These are phyloP conservation scores for Circinella umbellata DNA, from an alignment of 371 early-diverging fungal genomes.

Conservation along the genomic window DNA sequence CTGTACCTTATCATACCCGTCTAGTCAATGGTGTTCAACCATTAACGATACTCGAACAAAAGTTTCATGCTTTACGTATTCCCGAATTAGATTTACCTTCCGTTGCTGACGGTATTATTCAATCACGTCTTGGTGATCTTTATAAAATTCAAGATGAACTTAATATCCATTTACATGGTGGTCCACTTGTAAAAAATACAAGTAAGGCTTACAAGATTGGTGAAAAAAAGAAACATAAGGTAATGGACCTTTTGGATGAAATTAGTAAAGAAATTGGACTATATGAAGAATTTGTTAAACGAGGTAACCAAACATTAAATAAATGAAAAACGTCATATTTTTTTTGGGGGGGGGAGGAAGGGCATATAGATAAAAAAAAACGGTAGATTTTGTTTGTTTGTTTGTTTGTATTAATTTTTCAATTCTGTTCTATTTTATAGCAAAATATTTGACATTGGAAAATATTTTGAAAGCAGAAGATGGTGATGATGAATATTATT, in stretches of 20 bases:
- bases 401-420: neutral
- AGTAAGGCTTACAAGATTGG: slow-evolving; percentile 38
- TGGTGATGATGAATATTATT: slow-evolving; percentile 32
- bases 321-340: too few relatives aligned
- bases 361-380: too few relatives aligned
- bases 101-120: slow-evolving; percentile 64
- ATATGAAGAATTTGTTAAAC: slow-evolving; percentile 79
- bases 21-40: slow-evolving; percentile 65
- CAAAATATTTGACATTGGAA: slow-evolving; percentile 54
- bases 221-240: slow-evolving; percentile 50
- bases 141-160: slow-evolving; percentile 39
- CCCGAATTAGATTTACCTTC: slow-evolving; percentile 71
- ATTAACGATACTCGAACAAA: slow-evolving; percentile 60
- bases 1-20: slow-evolving; percentile 50
- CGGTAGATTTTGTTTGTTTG: neutral
- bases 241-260: slow-evolving; percentile 55
- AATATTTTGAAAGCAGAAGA: slow-evolving; percentile 60
- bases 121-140: slow-evolving; percentile 65
- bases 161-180: slow-evolving; percentile 29
- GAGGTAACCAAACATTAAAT: slow-evolving; percentile 50
- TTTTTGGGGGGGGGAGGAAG: too few relatives aligned
- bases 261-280: slow-evolving; percentile 70
- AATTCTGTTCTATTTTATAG: slow-evolving; percentile 21
- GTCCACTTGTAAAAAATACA: slow-evolving; percentile 36
- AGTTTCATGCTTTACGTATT: slow-evolving; percentile 62